phyloP scores from a whole-genome alignment of 371 early-diverging fungal genomes.

The Mucor mucedo region DNA sequence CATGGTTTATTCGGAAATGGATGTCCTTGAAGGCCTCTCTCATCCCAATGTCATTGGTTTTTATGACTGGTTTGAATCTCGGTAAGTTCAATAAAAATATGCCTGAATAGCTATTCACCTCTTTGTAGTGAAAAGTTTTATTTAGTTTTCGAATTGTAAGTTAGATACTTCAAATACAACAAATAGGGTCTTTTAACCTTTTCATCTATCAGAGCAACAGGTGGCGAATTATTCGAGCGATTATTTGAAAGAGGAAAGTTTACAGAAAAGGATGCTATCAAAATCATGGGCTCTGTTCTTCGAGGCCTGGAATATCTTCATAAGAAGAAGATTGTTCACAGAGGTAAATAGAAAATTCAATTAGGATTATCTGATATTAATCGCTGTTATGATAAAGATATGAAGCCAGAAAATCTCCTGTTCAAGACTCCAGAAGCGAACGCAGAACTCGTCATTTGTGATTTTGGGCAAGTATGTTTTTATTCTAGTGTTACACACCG shows the following conservation, averaged over 20 bases:
- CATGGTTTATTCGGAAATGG: slow-evolving; percentile 78
- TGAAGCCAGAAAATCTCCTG: slow-evolving; percentile 83
- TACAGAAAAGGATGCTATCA: slow-evolving; percentile 85
- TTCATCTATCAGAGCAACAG: slow-evolving; percentile 59
- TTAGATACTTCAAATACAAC: neutral
- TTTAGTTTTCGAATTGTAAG: slow-evolving; percentile 84
- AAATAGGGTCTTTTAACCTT: neutral
- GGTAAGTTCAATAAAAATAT: slow-evolving; percentile 20
- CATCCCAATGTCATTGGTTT: slow-evolving; percentile 86
- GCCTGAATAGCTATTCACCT: neutral
- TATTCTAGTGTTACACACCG: neutral
- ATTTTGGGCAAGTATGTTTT: slow-evolving; percentile 60
- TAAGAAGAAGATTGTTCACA: slow-evolving; percentile 65
- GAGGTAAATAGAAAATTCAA: slow-evolving; percentile 44
- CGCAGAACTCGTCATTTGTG: slow-evolving; percentile 64
- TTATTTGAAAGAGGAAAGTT: slow-evolving; percentile 84
- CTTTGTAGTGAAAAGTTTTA: slow-evolving; percentile 67
- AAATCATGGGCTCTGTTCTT: slow-evolving; percentile 67
- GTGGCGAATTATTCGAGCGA: slow-evolving; percentile 91
- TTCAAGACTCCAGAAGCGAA: slow-evolving; percentile 67
- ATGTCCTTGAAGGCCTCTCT: slow-evolving; percentile 63
- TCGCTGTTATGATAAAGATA: slow-evolving; percentile 42
- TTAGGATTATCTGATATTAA: neutral
- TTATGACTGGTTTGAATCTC: slow-evolving; percentile 79
- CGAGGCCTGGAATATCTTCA: slow-evolving; percentile 72